Evolutionary conservation across 2,329 filamentous ascomycete genomes (phyloP).

Genomic region (Phaeosphaeria sp.): DNA sequence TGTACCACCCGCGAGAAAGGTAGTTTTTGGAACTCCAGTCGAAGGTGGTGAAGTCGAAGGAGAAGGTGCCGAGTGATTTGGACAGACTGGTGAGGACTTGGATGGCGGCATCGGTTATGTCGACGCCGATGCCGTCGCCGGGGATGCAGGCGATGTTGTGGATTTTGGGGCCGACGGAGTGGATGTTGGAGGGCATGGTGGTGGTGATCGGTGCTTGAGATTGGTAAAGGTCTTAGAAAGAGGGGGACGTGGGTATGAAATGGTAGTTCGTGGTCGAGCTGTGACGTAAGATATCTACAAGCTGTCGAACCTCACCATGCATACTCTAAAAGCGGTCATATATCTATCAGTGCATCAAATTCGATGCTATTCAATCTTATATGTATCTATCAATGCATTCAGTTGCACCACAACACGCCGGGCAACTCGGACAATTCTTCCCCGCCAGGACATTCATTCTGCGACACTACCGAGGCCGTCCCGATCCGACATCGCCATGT

Average conservation of each 20-base stretch:
- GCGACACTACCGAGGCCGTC: background rate
- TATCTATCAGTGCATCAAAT: background rate
- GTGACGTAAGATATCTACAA: background rate
- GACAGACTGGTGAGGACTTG: conserved; percentile 51
- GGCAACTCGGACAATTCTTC: background rate
- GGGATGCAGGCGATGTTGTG: conserved; percentile 42
- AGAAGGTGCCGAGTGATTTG: conserved; percentile 52
- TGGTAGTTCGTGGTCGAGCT: background rate
- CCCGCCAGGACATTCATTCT: conserved; percentile 1
- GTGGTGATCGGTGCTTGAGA: background rate
- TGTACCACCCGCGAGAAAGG: conserved; percentile 60
- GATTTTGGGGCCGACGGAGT: conserved; percentile 31
- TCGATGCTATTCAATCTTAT: background rate
- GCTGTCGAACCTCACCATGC: background rate
- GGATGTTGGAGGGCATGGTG: conserved; percentile 35
- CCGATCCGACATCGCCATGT: background rate
- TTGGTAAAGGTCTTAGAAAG: too few relatives aligned
- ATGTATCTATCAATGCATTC: background rate
- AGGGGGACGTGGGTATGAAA: too few relatives aligned
- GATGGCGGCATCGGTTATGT: conserved; percentile 37
- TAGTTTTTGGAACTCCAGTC: conserved; percentile 59
- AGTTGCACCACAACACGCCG: background rate
- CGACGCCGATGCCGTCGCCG: conserved; percentile 42
- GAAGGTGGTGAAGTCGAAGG: conserved; percentile 59
- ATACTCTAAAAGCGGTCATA: background rate